phyloP scores from a whole-genome alignment of 2,329 filamentous ascomycete species.

The Penicillium sp. region DNA sequence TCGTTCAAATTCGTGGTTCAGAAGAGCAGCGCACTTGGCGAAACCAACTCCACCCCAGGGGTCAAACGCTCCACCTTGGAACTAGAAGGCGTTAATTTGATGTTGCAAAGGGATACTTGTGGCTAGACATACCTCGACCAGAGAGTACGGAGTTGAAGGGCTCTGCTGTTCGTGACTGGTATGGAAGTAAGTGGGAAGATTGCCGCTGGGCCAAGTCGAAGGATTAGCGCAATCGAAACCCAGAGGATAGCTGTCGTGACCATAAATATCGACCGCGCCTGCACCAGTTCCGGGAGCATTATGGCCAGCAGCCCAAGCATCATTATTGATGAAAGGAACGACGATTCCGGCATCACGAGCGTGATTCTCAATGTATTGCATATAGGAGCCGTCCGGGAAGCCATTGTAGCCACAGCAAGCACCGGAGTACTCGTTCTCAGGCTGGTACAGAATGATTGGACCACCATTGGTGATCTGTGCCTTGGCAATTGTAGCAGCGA shows the following conservation, averaged over 20 bases:
- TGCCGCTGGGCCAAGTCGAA: constrained; percentile 63
- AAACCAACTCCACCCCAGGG: constrained; percentile 76
- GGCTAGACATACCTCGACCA: constrained; percentile 58
- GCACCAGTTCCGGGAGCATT: constrained; percentile 68
- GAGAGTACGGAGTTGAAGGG: constrained; percentile 68
- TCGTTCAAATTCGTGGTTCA: constrained; percentile 75
- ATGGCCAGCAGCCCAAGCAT: constrained; percentile 65
- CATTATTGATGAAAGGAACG: constrained; percentile 77
- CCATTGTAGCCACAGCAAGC: constrained; percentile 52
- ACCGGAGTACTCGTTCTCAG: constrained; percentile 79
- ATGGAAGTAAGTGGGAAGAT: constrained; percentile 63
- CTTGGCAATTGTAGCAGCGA: constrained; percentile 71
- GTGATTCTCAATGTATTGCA: constrained; percentile 73
- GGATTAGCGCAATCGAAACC: constrained; percentile 60
- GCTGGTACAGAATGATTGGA: constrained; percentile 77
- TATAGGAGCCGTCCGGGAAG: constrained; percentile 72
- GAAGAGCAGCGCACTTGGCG: constrained; percentile 67
- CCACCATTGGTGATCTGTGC: constrained; percentile 84
- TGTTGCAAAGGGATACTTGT: no score
- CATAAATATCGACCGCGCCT: constrained; percentile 68
- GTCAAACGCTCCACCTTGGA: constrained; percentile 75
- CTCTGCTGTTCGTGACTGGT: constrained; percentile 64
- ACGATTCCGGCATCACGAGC: constrained; percentile 71
- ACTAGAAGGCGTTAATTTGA: constrained; percentile 49
- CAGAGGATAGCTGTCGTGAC: constrained; percentile 68